Evolutionary conservation across 148 eudicot genomes (phyloP).

Genomic region (Salicornia ramosissima): DNA sequence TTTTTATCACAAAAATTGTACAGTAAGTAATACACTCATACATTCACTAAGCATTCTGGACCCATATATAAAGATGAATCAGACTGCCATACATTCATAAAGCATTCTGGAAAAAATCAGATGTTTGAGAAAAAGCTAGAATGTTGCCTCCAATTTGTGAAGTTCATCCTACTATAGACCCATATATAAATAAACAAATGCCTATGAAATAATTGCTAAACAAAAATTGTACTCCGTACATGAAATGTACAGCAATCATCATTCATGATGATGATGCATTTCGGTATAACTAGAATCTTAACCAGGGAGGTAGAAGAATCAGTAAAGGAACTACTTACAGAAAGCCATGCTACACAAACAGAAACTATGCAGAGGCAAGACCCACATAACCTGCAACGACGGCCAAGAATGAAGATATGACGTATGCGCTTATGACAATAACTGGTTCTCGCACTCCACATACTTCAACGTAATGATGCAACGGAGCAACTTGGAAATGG

Average conservation of each 20-base stretch:
- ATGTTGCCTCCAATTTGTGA: no score
- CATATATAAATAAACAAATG: no score
- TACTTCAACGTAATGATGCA: constrained; percentile 61
- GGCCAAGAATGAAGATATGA: constrained; percentile 44
- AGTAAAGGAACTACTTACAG: background rate
- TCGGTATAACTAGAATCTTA: background rate
- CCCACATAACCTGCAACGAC: constrained; percentile 68
- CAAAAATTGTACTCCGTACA: background rate
- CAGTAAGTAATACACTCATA: no score
- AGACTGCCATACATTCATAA: no score
- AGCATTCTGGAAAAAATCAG: no score
- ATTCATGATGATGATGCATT: background rate
- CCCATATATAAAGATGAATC: no score
- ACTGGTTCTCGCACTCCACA: constrained; percentile 59
- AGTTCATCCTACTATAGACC: no score
- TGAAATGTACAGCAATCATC: background rate
- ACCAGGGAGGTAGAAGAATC: background rate
- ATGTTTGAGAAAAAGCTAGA: no score
- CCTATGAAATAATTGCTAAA: no score
- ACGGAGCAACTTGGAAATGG: constrained; percentile 50
- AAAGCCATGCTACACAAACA: background rate
- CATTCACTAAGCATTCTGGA: no score
- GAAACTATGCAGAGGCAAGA: constrained; percentile 58
- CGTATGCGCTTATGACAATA: constrained; percentile 61
- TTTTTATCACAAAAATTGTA: no score